These are phyloP conservation scores for Eucalyptus erythrocorys DNA, from an alignment of 345 rosid genomes.

Conservation along the genomic window DNA sequence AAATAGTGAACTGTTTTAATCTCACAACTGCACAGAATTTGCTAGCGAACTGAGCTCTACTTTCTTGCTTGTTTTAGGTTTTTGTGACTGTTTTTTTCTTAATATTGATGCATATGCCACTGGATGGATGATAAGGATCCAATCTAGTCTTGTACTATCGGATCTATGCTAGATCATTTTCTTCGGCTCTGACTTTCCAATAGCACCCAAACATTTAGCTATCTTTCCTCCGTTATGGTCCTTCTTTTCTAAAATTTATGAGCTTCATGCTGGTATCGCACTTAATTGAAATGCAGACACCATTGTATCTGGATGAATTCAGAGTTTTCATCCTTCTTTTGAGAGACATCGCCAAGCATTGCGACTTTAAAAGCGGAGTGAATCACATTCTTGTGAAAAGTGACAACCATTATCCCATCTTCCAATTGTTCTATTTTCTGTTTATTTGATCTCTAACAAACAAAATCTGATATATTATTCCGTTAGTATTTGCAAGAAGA, in stretches of 20 bases:
- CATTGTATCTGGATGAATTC: slow-evolving; percentile 60
- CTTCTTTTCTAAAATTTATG: not conserved
- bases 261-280: slow-evolving; percentile 53
- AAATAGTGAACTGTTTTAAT: too few relatives aligned
- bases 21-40: too few relatives aligned
- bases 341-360: slow-evolving; percentile 7
- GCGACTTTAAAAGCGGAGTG: not conserved
- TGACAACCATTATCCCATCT: not conserved
- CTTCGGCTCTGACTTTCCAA: not conserved
- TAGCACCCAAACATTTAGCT: not conserved
- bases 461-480: not conserved
- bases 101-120: not conserved
- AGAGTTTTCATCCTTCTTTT: slow-evolving; percentile 54
- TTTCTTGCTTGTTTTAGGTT: not conserved
- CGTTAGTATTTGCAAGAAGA: not conserved
- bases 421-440: not conserved
- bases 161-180: not conserved
- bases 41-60: not conserved
- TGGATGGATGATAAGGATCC: not conserved
- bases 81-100: not conserved
- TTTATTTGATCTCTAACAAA: not conserved
- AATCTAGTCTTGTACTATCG: not conserved
- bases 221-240: not conserved
- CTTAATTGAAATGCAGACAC: slow-evolving; percentile 85
- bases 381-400: not conserved